A percentile compares a stretch with the other conserved stretches of the same genome.
Conservation (phyloP, 768 basidiomycete genomes). For the Omphalotus guepiniiformis region DNA sequence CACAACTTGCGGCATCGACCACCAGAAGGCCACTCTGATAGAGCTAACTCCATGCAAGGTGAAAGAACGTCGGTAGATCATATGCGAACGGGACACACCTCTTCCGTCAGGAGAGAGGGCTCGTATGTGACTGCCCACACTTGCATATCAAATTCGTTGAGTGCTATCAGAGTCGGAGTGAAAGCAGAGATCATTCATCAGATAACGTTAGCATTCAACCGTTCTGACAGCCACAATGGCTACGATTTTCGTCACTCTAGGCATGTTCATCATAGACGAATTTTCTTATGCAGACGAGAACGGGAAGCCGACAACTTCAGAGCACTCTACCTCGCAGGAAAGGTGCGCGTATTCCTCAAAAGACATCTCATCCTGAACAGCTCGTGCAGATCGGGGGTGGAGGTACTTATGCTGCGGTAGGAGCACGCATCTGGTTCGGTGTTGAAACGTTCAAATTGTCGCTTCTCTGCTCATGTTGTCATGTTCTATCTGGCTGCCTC, state of each 20-base stretch:
- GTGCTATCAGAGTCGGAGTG: slow-evolving; percentile 11
- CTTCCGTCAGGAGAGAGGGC: slow-evolving; percentile 31
- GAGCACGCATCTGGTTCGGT: slow-evolving; percentile 73
- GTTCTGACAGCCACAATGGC: slow-evolving; percentile 6
- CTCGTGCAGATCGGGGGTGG: slow-evolving; percentile 76
- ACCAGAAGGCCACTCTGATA: slow-evolving; percentile 55
- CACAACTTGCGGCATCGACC: slow-evolving; percentile 53
- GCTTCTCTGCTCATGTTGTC: too few species aligned
- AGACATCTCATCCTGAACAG: slow-evolving; percentile 1
- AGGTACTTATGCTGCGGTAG: slow-evolving; percentile 78
- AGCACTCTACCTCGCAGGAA: slow-evolving; percentile 47
- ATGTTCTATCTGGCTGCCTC: slow-evolving; percentile 68
- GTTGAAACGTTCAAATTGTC: too few species aligned
- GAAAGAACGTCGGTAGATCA: too few species aligned
- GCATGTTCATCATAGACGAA: slow-evolving; percentile 89
- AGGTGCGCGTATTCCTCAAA: slow-evolving; percentile 14
- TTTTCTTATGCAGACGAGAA: slow-evolving; percentile 59
- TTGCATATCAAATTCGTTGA: slow-evolving; percentile 28
- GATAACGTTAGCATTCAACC: slow-evolving; percentile 5
- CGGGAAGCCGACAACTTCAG: slow-evolving; percentile 48
- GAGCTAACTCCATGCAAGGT: too few species aligned
- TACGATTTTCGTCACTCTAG: slow-evolving; percentile 59
- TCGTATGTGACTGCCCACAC: slow-evolving; percentile 43
- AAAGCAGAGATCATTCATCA: not conserved
- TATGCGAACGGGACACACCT: slow-evolving; percentile 13